These are phyloP conservation scores for Carallia brachiata DNA, from an alignment of 345 rosid species.

Conservation along the genomic window DNA sequence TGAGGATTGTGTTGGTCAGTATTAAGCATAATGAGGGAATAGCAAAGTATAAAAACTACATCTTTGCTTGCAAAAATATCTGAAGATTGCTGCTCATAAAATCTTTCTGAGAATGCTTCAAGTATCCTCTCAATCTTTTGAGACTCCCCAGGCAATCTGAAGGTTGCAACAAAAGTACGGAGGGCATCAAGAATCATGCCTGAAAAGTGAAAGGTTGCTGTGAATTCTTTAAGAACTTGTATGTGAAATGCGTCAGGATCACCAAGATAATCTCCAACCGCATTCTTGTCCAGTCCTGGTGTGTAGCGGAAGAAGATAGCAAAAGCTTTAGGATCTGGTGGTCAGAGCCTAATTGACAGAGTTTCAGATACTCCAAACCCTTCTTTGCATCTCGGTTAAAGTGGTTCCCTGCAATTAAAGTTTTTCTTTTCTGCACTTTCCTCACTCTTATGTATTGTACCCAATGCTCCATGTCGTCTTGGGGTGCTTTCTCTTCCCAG, in stretches of 20 bases:
- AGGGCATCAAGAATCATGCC: conserved; percentile 89
- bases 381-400: conserved; percentile 77
- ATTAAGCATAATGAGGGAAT: conserved; percentile 93
- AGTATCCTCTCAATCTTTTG: conserved; percentile 84
- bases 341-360: conserved; percentile 59
- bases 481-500: conserved; percentile 59
- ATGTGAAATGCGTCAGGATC: conserved; percentile 81
- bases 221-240: conserved; percentile 71
- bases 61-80: conserved; percentile 76
- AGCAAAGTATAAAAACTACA: conserved; percentile 66
- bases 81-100: conserved; percentile 61
- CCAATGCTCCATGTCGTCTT: conserved; percentile 60
- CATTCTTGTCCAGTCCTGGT: conserved; percentile 62
- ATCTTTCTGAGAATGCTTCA: conserved; percentile 76
- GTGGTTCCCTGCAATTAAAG: conserved; percentile 67
- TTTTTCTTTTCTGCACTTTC: conserved; percentile 74
- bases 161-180: conserved; percentile 71
- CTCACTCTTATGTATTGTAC: conserved; percentile 57
- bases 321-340: conserved; percentile 58
- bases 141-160: conserved; percentile 86
- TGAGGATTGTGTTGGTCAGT: conserved; percentile 94
- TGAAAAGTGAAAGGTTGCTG: conserved; percentile 63
- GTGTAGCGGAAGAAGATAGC: conserved; percentile 76
- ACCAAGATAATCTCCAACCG: conserved; percentile 86
- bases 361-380: conserved; percentile 77